phyloP scores from a whole-genome alignment of 331 rosid genomes.

The Stylosanthes scabra region DNA sequence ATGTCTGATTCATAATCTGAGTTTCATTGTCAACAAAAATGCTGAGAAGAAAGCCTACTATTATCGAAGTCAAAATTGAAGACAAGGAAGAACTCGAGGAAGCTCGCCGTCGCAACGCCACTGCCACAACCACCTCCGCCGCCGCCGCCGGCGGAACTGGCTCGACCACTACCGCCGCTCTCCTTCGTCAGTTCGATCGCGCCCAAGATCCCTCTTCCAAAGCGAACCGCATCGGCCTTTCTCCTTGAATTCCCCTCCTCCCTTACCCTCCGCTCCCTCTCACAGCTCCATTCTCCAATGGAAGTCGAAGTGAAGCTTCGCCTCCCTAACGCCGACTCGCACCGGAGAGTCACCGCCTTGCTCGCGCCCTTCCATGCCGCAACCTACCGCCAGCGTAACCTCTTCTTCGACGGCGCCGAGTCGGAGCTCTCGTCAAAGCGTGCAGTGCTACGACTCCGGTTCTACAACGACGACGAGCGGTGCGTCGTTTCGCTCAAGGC shows the following conservation, averaged over 20 bases:
- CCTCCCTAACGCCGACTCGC: conserved; percentile 58
- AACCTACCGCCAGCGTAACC: conserved; percentile 79
- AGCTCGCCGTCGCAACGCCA: conserved; percentile 63
- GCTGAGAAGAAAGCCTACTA: conserved; percentile 78
- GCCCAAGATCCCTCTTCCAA: conserved; percentile 71
- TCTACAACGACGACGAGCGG: conserved; percentile 58
- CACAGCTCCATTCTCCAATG: conserved; percentile 46
- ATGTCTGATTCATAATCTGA: not conserved
- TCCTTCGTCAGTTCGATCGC: conserved; percentile 77
- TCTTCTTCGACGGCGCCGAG: conserved; percentile 80
- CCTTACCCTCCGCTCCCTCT: conserved; percentile 7
- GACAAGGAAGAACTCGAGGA: conserved; percentile 89
- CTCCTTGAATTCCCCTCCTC: conserved; percentile 33
- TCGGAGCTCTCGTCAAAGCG: conserved; percentile 65
- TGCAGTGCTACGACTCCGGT: conserved; percentile 78
- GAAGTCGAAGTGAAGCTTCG: conserved; percentile 90
- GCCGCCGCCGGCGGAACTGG: conserved; percentile 40
- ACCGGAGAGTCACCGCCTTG: conserved; percentile 50
- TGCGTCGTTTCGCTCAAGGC: conserved; percentile 82
- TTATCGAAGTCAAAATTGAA: conserved; percentile 76
- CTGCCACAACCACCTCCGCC: conserved; percentile 4
- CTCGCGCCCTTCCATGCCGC: conserved; percentile 63
- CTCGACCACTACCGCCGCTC: conserved; percentile 43
- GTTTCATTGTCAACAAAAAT: conserved; percentile 38
- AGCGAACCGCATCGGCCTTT: conserved; percentile 75